Evolutionary conservation across 352 stramenopile genomes (phyloP).

Genomic region (Stephanocyclus meneghinianus): DNA sequence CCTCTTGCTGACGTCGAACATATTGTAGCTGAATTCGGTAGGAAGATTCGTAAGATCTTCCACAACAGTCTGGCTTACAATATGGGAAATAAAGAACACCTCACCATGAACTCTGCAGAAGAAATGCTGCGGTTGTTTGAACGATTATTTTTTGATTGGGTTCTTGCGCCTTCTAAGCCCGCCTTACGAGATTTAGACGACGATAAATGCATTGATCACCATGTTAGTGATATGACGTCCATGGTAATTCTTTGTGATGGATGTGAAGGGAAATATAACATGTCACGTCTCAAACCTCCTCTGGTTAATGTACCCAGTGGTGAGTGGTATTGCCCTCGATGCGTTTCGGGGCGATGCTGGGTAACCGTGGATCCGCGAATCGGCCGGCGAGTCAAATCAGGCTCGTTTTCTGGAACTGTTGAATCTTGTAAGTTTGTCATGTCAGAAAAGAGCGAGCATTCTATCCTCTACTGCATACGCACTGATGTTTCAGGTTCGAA

Average conservation of each 20-base stretch:
- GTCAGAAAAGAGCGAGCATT: slow-evolving; percentile 49
- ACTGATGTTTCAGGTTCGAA: slow-evolving; percentile 38
- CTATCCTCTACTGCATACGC: slow-evolving; percentile 72
- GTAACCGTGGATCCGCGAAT: slow-evolving; percentile 75
- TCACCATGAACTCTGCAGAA: slow-evolving; percentile 73
- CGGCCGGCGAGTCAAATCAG: slow-evolving; percentile 60
- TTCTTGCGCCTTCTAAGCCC: slow-evolving; percentile 69
- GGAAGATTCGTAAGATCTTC: slow-evolving; percentile 76
- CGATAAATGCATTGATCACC: slow-evolving; percentile 80
- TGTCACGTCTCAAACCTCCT: slow-evolving; percentile 73
- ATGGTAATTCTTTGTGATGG: slow-evolving; percentile 83
- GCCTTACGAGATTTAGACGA: slow-evolving; percentile 76
- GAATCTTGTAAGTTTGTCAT: slow-evolving; percentile 68
- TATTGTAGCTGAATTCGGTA: slow-evolving; percentile 69
- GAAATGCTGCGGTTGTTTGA: slow-evolving; percentile 83
- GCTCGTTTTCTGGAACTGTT: slow-evolving; percentile 54
- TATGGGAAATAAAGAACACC: slow-evolving; percentile 56
- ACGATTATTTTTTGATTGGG: slow-evolving; percentile 83
- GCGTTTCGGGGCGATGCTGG: slow-evolving; percentile 75
- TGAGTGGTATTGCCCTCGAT: slow-evolving; percentile 83
- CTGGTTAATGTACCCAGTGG: slow-evolving; percentile 75
- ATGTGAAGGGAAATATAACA: slow-evolving; percentile 85
- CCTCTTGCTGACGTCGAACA: slow-evolving; percentile 54
- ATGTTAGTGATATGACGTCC: slow-evolving; percentile 73
- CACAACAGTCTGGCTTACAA: slow-evolving; percentile 76